Evolutionary conservation across 495 filamentous ascomycete genomes (phyloP).

Genomic region (Penicillium crystallinum): DNA sequence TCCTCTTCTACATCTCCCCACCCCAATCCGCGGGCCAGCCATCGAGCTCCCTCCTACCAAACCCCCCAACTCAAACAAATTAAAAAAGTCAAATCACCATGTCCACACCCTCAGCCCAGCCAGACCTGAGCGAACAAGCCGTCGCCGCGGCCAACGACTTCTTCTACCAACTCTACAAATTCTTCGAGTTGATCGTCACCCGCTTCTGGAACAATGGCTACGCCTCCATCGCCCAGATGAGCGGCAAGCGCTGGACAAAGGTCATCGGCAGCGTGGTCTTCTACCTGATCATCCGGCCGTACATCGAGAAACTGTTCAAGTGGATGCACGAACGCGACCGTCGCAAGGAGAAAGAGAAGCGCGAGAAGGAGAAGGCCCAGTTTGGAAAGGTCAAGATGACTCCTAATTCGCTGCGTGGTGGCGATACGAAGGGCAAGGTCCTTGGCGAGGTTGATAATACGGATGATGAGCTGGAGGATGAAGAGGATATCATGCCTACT

Average conservation of each 20-base stretch:
- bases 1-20: not conserved
- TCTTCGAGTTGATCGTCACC: slow-evolving; percentile 18
- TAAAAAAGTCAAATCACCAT: slow-evolving; percentile 17
- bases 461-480: slow-evolving; percentile 57
- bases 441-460: slow-evolving; percentile 40
- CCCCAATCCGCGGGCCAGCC: not conserved
- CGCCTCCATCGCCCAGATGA: slow-evolving; percentile 50
- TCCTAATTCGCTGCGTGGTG: slow-evolving; percentile 53
- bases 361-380: slow-evolving; percentile 35
- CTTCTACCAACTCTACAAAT: slow-evolving; percentile 29
- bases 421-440: slow-evolving; percentile 39
- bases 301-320: slow-evolving; percentile 50
- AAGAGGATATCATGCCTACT: slow-evolving; percentile 37
- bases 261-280: slow-evolving; percentile 54
- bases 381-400: slow-evolving; percentile 54
- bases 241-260: slow-evolving; percentile 53
- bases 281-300: slow-evolving; percentile 63
- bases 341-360: slow-evolving; percentile 47
- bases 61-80: not conserved
- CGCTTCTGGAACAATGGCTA: slow-evolving; percentile 52
- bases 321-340: slow-evolving; percentile 53
- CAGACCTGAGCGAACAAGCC: slow-evolving; percentile 22
- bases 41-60: not conserved
- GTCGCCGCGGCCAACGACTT: slow-evolving; percentile 33
- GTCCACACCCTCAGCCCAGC: slow-evolving; percentile 10